A percentile compares a stretch with the other conserved stretches of the same genome.
Conservation (phyloP, 176 grass and related monocot species). For the Miscanthus lutarioriparius region DNA sequence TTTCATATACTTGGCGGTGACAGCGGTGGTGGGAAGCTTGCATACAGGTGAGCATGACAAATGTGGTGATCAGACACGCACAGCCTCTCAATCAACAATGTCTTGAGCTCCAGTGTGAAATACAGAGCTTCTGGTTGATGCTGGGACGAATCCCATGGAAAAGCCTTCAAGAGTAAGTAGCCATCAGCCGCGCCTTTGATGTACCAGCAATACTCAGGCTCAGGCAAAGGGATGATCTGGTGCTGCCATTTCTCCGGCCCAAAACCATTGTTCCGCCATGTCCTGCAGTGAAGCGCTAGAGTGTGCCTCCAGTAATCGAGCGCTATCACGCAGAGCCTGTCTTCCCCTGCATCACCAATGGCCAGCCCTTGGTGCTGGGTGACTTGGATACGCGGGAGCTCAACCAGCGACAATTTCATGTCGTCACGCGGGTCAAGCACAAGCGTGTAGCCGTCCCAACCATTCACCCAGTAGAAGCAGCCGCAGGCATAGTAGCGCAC, state of each 20-base stretch:
- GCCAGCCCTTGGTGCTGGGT: not conserved
- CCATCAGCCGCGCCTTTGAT: not conserved
- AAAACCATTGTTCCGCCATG: not conserved
- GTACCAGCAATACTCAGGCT: not conserved
- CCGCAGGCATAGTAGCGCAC: not conserved
- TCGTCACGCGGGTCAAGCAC: not conserved
- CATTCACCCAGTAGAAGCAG: slow-evolving; percentile 8
- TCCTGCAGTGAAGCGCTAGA: not conserved
- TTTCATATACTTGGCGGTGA: slow-evolving; percentile 12
- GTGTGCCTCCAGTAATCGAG: not conserved
- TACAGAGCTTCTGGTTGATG: not conserved
- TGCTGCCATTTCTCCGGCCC: not conserved
- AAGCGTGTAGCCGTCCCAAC: not conserved
- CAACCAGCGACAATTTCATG: slow-evolving; percentile 22
- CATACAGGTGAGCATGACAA: not conserved
- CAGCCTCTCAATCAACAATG: not conserved
- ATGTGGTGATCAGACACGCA: accelerated
- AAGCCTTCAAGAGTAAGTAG: not conserved
- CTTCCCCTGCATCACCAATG: slow-evolving; percentile 8
- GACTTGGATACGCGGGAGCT: not conserved
- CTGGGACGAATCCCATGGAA: not conserved
- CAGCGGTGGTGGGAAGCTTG: not conserved
- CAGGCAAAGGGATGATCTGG: not conserved
- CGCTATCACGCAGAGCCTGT: not conserved
- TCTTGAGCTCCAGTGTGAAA: not conserved